These are phyloP conservation scores for Houttuynia cordata DNA, from an alignment of 164 flowering plant genomes.

Conservation along the genomic window DNA sequence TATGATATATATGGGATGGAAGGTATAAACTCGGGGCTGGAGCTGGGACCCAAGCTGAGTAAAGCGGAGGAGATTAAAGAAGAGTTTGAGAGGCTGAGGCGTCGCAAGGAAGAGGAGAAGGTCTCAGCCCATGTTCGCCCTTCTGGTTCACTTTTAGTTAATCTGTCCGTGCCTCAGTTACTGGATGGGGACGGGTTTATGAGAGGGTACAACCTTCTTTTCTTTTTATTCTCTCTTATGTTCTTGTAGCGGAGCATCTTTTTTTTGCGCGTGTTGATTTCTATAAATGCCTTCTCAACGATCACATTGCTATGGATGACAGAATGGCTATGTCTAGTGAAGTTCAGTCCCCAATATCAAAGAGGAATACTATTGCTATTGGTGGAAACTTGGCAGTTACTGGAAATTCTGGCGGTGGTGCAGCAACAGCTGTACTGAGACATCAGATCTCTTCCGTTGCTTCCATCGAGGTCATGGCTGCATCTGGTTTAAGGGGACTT, in stretches of 20 bases:
- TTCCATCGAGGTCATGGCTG: constrained; percentile 60
- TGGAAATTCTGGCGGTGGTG: constrained; percentile 64
- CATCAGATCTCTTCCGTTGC: constrained; percentile 70
- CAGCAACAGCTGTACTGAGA: constrained; percentile 50
- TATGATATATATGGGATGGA: constrained; percentile 99
- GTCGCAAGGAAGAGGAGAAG: constrained; percentile 57
- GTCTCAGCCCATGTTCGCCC: constrained; percentile 42
- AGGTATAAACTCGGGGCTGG: constrained; percentile 83
- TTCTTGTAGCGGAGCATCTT: too few relatives aligned
- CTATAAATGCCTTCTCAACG: too few relatives aligned
- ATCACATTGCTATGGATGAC: constrained; percentile 5
- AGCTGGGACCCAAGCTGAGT: constrained; percentile 71
- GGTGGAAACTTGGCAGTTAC: constrained; percentile 76
- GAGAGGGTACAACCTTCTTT: constrained; percentile 45
- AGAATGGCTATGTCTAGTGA: constrained; percentile 89
- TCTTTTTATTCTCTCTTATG: not conserved
- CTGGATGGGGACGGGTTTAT: constrained; percentile 63
- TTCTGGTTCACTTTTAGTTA: constrained; percentile 62
- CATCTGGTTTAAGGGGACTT: constrained; percentile 69
- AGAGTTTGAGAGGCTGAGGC: constrained; percentile 65
- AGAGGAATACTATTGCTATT: constrained; percentile 42
- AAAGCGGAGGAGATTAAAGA: constrained; percentile 79
- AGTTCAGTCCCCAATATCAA: constrained; percentile 77
- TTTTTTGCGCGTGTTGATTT: too few relatives aligned
- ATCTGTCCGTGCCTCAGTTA: constrained; percentile 75